Evolutionary conservation across 768 basidiomycete genomes (phyloP).

Genomic region (Boletus tomentosulus): DNA sequence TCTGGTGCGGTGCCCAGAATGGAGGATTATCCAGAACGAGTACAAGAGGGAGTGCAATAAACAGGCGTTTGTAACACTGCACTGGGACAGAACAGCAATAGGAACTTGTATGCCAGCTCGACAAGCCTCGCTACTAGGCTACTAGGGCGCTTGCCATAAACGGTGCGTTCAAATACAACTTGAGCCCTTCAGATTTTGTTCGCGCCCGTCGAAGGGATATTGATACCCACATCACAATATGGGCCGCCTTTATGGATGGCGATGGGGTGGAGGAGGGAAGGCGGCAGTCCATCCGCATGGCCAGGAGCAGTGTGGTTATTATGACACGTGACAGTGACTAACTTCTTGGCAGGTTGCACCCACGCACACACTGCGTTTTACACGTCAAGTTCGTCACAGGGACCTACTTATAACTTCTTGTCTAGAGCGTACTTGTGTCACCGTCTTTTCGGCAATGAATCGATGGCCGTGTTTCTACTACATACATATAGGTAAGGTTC

Average conservation of each 20-base stretch:
- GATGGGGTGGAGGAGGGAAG: neutral
- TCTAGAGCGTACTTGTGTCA: too few species aligned
- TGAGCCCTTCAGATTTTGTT: neutral
- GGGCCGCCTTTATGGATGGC: neutral
- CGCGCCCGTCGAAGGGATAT: neutral
- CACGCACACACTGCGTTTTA: too few species aligned
- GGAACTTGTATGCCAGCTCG: neutral
- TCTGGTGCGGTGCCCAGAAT: constrained; percentile 9
- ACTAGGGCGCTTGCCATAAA: neutral
- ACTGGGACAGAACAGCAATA: neutral
- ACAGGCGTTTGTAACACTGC: constrained; percentile 14
- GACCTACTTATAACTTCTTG: neutral
- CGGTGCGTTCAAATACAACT: neutral
- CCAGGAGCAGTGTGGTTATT: neutral
- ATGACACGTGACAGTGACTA: neutral
- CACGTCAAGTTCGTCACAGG: too few species aligned
- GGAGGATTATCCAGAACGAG: neutral
- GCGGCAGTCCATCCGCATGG: neutral
- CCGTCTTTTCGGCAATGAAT: neutral
- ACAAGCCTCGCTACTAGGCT: too few species aligned
- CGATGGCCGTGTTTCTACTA: neutral
- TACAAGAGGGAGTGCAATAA: constrained; percentile 6
- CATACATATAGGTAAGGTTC: too few species aligned
- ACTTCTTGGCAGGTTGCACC: neutral
- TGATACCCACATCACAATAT: neutral